Percentiles rank a stretch among this genome's conserved stretches.
These are phyloP conservation scores for Phytophthora fragariaefolia DNA, from an alignment of 352 stramenopile species.

Conservation along the genomic window DNA sequence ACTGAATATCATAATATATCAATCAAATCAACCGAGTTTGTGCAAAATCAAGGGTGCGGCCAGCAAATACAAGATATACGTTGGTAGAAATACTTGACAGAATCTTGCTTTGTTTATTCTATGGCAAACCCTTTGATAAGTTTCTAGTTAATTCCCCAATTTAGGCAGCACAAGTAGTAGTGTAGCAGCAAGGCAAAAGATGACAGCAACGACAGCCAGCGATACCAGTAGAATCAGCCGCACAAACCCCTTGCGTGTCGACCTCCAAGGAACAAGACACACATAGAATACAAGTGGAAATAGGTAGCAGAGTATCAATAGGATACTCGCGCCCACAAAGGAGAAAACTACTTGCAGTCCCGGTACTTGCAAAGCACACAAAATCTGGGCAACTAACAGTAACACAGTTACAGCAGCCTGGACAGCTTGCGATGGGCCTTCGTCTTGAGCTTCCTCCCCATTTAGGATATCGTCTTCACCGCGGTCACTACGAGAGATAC, in stretches of 20 bases:
- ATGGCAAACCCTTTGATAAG: too few species aligned
- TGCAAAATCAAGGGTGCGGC: too few species aligned
- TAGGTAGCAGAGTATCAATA: conserved; percentile 78
- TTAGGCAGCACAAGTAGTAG: conserved; percentile 39
- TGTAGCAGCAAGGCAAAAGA: conserved; percentile 69
- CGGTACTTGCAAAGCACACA: conserved; percentile 60
- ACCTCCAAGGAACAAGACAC: conserved; percentile 53
- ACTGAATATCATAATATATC: too few species aligned
- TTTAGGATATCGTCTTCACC: background rate
- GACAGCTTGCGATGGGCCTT: conserved; percentile 28
- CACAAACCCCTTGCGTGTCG: conserved; percentile 24
- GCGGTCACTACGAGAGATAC: conserved; percentile 12
- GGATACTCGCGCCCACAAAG: conserved; percentile 75
- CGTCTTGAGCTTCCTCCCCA: conserved; percentile 9
- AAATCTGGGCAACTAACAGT: conserved; percentile 53
- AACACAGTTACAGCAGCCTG: conserved; percentile 51
- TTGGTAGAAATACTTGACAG: too few species aligned
- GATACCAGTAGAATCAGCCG: conserved; percentile 38
- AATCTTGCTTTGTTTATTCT: too few species aligned
- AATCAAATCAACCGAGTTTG: too few species aligned
- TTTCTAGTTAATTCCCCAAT: background rate
- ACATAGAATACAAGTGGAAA: conserved; percentile 71
- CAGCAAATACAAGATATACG: too few species aligned
- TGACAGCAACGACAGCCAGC: conserved; percentile 48
- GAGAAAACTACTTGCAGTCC: conserved; percentile 79